Base-by-base conservation (phyloP, 2,329 filamentous ascomycete species). In the Fusarium illudens region DNA sequence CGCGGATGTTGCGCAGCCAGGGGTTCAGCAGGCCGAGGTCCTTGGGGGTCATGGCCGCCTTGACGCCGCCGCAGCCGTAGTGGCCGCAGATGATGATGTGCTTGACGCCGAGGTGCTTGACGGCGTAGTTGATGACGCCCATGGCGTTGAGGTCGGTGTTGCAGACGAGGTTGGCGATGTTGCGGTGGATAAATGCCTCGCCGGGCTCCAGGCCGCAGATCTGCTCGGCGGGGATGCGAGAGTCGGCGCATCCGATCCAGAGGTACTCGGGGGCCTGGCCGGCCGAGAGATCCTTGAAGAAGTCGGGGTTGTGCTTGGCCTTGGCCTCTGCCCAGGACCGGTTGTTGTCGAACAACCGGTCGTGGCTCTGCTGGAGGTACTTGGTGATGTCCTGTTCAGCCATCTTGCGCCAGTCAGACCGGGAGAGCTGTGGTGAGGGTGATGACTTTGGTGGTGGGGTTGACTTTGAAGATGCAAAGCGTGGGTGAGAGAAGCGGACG, bases 221-320 rank as follows among this genome's bases (percentile, higher is more conserved):
- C 75, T 92, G 92, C 75, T 94, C 95, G 73, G 95, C 94, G n/a
- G 94, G 94, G 76, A 95, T 92, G 70, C 94, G 92, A 37, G 90
- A 93, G 84, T 97, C 94, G 79, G 91, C 91, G 85, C 94, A 97
- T 50, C 94, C 94, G 75, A 97, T 92, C 92, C 93, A 97, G 56
- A 92, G 86, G 78, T 92, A 92, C 74, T 92, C 89, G 58, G 90
- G 90, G 15, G 80, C 81, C 80, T 92, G 90, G 46, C 90, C 90
- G 9, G 84, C 85, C 19, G 84, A 80, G 64, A 92, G 84, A 76
- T 89, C 86, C 53, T 79, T 77, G 78, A 92, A 92, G 82, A 89
- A 92, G 10, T 84, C 81, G 4, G 89, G 88, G 78, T 92, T 88
- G 64, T 83, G 81, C 67, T 76, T 70, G 73, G 79, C 70, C 81